phyloP scores from a whole-genome alignment of 2,329 filamentous ascomycete genomes.

The Fusarium brevicatenulatum region DNA sequence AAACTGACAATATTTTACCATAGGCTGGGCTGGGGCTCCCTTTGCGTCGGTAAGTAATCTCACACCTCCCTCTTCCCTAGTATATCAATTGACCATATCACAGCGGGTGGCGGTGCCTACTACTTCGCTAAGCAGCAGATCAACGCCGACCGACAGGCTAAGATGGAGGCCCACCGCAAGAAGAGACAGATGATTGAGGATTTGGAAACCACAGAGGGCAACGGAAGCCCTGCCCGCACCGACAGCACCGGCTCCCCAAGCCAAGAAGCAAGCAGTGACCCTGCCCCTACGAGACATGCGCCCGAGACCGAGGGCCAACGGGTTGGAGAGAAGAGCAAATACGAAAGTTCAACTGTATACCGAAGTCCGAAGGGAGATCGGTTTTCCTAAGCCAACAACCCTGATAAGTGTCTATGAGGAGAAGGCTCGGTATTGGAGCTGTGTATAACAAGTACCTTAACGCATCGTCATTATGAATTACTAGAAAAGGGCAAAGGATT shows the following conservation, averaged over 20 bases:
- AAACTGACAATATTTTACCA: conserved; percentile 13
- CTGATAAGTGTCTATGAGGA: neutral
- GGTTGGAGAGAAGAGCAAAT: conserved; percentile 84
- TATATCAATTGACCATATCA: conserved; percentile 29
- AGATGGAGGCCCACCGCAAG: conserved; percentile 73
- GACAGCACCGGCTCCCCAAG: conserved; percentile 71
- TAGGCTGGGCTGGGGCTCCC: conserved; percentile 91
- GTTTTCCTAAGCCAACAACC: conserved; percentile 65
- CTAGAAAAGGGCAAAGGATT: neutral
- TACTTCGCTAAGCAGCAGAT: conserved; percentile 95
- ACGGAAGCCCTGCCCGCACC: conserved; percentile 65
- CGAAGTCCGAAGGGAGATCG: conserved; percentile 85
- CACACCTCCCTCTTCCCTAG: neutral
- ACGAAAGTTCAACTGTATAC: conserved; percentile 82
- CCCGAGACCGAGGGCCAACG: conserved; percentile 75
- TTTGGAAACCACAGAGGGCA: conserved; percentile 60
- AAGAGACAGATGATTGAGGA: conserved; percentile 69
- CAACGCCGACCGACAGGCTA: conserved; percentile 84
- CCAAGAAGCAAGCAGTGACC: conserved; percentile 78
- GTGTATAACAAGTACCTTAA: conserved; percentile 38
- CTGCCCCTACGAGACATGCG: conserved; percentile 86
- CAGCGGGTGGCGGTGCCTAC: conserved; percentile 91
- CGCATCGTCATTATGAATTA: conserved; percentile 28
- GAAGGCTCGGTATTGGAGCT: conserved; percentile 27
- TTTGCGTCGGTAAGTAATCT: conserved; percentile 76